Evolutionary conservation across 805 yeast genomes (phyloP), one percentile per base, ranked within the genome.

Genomic region (Wickerhamiella siamensis): DNA sequence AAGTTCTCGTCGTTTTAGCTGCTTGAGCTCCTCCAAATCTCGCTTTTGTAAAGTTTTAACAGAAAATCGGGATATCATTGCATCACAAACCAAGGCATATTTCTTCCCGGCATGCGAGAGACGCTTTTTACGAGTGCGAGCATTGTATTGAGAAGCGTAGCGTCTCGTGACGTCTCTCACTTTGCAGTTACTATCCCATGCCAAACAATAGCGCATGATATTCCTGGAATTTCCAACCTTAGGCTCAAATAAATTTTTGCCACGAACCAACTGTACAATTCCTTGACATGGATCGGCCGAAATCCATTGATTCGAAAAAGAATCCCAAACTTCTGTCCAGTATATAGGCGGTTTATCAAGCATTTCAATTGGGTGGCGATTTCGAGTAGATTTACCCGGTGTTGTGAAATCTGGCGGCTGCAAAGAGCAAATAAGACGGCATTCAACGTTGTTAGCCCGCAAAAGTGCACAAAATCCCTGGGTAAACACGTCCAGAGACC

Each of bases 311-410:
- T 75, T 69, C 4, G 74, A 61, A 44, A 70, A 73, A 39, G 71
- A 70, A 56, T 88, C 87, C 94, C 94, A 88, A 0, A 82, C 95
- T 57, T 91, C 98, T 18, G 77, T 77, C 98, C 98, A 91, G 54
- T 79, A 86, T 0, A 86, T 69, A 0, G 96, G 96, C 52, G 35
- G 17, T 14, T 37, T 19, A 3, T 27, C 33, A 1, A 44, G 34
- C n/a, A 65, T 79, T 6, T 54, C 53, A 38, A 58, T 41, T 24
- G 42, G 47, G 40, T 47, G 34, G 12, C 21, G 17, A 33, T 22
- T 19, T 18, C n/a, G 31, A 5, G 16, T 34, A 18, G 33, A 33
- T 8, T 24, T 24, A 8, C 38, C 38, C 9, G 38, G 38, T 12
- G 34, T 31, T 31, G 36, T 31, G 22, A 43, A 82, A 56, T 91